Evolutionary conservation across 2,329 filamentous ascomycete genomes (phyloP), one percentile per base, ranked within the genome.

Genomic region (Rosellinia necatrix): DNA sequence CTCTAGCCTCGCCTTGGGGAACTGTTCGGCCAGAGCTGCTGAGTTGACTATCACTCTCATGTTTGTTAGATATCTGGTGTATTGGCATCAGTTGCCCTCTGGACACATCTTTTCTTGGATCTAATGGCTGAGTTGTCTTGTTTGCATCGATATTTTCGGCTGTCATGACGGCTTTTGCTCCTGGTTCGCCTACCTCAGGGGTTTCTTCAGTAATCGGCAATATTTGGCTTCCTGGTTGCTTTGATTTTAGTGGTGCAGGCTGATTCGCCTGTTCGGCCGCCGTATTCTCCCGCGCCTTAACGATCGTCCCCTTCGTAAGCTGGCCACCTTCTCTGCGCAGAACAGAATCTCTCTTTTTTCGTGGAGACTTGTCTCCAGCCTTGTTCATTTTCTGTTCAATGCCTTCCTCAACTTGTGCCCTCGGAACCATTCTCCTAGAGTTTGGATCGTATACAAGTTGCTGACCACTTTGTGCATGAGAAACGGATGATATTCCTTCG

Each of bases 401-500:
- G 72, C 71, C 40, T 68, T 72, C 46, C 70, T 77, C 62, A 10
- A 61, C 21, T 12, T 44, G 55, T 25, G 68, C 69, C 49, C 72
- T 78, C 3, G 80, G 77, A 3, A 87, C 76, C 77, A 87, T 85
- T 56, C 85, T 81, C 62, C 85, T 78, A 13, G 85, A 86, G 63
- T 87, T 87, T n/a, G 84, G 77, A 60, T 87, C 85, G 64, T 86
- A 85, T 42, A 88, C 81, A 69, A 89, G 58, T 27, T 62, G 60
- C 41, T 59, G 62, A 17, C 61, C 60, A n/a, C 46, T 38, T 27
- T 60, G 60, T 32, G 49, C 48, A 34, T 57, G 55, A 6, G 60
- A 53, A 21, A 50, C 50, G 6, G 60, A 62, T 15, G 64, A 59
- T 25, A 58, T 68, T 9, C 63, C 55, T 59, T 58, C 64, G 43